Base-by-base conservation (phyloP, 2,329 filamentous ascomycete species). In the Epicoccum nigrum region DNA sequence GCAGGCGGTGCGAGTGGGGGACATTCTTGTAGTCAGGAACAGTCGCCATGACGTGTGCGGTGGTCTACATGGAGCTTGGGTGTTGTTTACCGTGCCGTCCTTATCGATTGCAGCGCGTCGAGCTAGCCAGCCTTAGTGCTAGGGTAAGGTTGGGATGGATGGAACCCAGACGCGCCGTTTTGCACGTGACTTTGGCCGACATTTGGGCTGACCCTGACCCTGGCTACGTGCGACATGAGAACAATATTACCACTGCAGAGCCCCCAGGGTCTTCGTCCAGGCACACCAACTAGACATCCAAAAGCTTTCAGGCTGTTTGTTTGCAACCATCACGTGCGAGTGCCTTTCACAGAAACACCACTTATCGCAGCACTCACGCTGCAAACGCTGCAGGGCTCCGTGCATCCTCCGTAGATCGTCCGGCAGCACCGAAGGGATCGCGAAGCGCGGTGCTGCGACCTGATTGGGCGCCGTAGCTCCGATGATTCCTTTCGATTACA, bases 11-110 rank as follows among this genome's bases (percentile, higher is more conserved):
- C 21, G 83, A 81, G 42, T 89, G 86, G n/a, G 87, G 82, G 41
- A 94, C 82, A 59, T 87, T 85, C 48, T 85, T 85, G 43, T 84
- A 85, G 38, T 88, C 89, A 15, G 90, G 89, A 30, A 90, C 78
- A 47, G 86, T 86, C 53, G 88, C 75, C 44, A 65, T 69, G 39
- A 62, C 52, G 55, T 60, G 54, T 40, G 55, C 62, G 59, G 30
- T 58, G 55, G 53, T 63, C 65, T 65, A 65, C 68, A 69, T 70
- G 56, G 53, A 43, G 41, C 49, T 48, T 32, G 45, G 25, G 40
- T 45, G 58, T 59, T 60, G 60, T 62, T 65, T 58, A 63, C 51
- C 55, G 47, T 35, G 38, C 37, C 31, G 17, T 54, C 35, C 50
- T 63, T 62, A 63, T 63, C 56, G 61, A 64, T 63, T 60, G 51